Evolutionary conservation across 2,329 filamentous ascomycete species (phyloP).

Genomic region (Clonostachys sp.): DNA sequence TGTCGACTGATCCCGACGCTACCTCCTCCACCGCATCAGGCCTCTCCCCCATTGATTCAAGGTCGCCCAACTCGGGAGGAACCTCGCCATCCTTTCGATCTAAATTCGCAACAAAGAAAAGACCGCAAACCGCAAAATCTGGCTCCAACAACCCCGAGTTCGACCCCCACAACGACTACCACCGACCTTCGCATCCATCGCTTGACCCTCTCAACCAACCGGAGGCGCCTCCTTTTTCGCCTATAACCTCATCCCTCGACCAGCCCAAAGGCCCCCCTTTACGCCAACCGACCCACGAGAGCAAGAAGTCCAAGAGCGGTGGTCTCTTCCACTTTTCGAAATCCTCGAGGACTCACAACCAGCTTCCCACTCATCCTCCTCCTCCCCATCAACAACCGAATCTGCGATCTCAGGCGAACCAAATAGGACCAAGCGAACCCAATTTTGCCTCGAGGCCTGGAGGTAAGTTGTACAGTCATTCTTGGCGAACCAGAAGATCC

Average conservation of each 20-base stretch:
- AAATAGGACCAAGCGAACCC: too few species aligned
- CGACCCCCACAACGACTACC: slow-evolving; percentile 1
- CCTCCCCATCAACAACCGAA: not conserved
- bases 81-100: slow-evolving; percentile 15
- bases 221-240: not conserved
- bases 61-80: slow-evolving; percentile 28
- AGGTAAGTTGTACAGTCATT: too few species aligned
- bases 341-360: slow-evolving; percentile 32
- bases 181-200: slow-evolving; percentile 2
- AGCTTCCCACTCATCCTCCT: slow-evolving; percentile 12
- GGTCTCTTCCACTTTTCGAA: slow-evolving; percentile 47
- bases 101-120: slow-evolving; percentile 32
- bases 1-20: not conserved
- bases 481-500: too few species aligned
- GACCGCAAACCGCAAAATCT: slow-evolving; percentile 9
- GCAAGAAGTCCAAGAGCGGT: slow-evolving; percentile 37
- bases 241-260: not conserved
- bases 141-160: not conserved
- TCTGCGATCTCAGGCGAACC: too few species aligned
- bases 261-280: not conserved
- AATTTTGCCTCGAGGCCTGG: too few species aligned
- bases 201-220: not conserved
- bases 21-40: slow-evolving; percentile 10
- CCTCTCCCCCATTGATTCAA: slow-evolving; percentile 25
- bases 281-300: not conserved